phyloP scores from a whole-genome alignment of 192 early-diverging fungal species.

The Coemansia sp. region DNA sequence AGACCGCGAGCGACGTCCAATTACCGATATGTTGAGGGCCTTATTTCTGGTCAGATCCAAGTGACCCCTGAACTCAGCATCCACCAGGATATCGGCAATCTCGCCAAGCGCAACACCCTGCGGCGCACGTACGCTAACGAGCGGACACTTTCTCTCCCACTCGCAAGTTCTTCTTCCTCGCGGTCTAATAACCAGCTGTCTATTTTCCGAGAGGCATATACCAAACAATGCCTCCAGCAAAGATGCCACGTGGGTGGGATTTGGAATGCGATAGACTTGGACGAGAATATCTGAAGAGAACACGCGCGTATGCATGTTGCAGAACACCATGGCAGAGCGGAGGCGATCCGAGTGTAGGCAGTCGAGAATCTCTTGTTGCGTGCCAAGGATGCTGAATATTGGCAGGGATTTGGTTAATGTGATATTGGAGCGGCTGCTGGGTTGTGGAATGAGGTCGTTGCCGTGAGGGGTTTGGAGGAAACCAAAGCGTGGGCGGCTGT shows the following conservation, averaged over 20 bases:
- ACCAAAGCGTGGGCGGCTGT: constrained; percentile 33
- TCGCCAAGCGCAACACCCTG: constrained; percentile 43
- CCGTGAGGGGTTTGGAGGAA: constrained; percentile 39
- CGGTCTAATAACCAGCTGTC: constrained; percentile 40
- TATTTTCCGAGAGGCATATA: constrained; percentile 14
- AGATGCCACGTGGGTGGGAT: background rate
- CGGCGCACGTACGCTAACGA: constrained; percentile 29
- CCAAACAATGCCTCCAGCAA: constrained; percentile 2
- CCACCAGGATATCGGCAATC: constrained; percentile 28
- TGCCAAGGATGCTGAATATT: constrained; percentile 40
- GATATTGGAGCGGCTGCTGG: constrained; percentile 3
- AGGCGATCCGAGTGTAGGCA: constrained; percentile 13
- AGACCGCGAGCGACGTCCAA: constrained; percentile 39
- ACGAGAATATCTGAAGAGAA: constrained; percentile 11
- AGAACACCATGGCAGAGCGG: constrained; percentile 24
- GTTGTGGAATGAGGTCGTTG: constrained; percentile 26
- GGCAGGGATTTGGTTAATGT: constrained; percentile 14
- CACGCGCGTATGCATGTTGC: constrained; percentile 10
- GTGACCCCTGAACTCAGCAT: background rate
- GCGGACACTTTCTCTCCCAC: constrained; percentile 10
- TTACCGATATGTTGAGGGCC: constrained; percentile 40
- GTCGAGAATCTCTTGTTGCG: constrained; percentile 24
- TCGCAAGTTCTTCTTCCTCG: background rate
- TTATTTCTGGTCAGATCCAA: constrained; percentile 43
- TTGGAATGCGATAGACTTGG: constrained; percentile 7